Percentiles rank a stretch among this genome's conserved stretches.
Evolutionary conservation across 1,284 basidiomycete genomes (phyloP).

Genomic region (Rhizoctonia solani): DNA sequence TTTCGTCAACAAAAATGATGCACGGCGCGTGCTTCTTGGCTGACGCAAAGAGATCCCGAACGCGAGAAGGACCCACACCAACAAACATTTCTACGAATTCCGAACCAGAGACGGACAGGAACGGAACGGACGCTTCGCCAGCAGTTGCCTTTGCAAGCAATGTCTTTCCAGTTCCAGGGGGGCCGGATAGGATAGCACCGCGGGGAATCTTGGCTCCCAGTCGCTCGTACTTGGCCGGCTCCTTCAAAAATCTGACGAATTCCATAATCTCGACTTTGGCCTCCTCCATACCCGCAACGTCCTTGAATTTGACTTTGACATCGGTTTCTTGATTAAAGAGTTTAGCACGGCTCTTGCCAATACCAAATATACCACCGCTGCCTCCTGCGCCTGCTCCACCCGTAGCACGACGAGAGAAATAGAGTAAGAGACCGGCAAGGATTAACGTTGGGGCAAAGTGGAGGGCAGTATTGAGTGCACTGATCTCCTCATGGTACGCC

Average conservation of each 20-base stretch:
- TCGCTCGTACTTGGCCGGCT: conserved; percentile 92
- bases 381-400: conserved; percentile 63
- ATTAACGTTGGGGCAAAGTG: conserved; percentile 95
- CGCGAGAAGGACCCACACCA: conserved; percentile 96
- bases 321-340: conserved; percentile 98
- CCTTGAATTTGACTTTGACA: conserved; percentile 90
- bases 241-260: conserved; percentile 99
- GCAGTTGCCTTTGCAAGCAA: conserved; percentile 98
- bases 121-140: conserved; percentile 95
- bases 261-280: conserved; percentile 99
- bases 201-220: conserved; percentile 98
- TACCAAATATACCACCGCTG: conserved; percentile 93
- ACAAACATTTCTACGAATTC: conserved; percentile 99
- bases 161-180: conserved; percentile 98
- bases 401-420: conserved; percentile 79
- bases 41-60: conserved; percentile 95
- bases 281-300: conserved; percentile 99
- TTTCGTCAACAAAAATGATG: conserved; percentile 98
- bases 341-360: conserved; percentile 94
- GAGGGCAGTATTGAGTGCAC: conserved; percentile 78
- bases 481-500: conserved; percentile 94
- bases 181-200: conserved; percentile 96
- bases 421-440: conserved; percentile 88
- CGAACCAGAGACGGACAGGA: conserved; percentile 97
- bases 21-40: conserved; percentile 98